Percentiles rank a stretch among this genome's conserved stretches.
Conservation (phyloP, 2,329 filamentous ascomycete species). For the Trichoderma sp. region DNA sequence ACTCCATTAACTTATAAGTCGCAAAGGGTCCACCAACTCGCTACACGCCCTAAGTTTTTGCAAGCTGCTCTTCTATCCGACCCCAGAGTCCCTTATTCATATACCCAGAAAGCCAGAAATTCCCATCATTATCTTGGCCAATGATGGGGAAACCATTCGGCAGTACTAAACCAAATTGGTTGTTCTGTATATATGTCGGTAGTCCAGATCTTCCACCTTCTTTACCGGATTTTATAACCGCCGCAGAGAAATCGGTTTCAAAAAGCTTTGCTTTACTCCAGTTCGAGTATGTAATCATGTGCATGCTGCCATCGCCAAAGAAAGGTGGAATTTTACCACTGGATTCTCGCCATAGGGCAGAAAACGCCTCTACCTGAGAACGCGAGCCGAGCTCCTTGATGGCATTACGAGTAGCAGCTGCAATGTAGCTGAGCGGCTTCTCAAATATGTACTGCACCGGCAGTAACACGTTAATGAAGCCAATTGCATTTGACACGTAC, state of each 20-base stretch:
- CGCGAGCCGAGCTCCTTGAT: neutral
- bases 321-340: neutral
- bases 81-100: neutral
- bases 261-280: neutral
- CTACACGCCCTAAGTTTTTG: neutral
- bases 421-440: neutral
- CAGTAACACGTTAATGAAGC: neutral
- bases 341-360: neutral
- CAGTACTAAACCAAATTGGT: neutral
- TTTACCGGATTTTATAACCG: neutral
- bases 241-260: neutral
- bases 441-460: neutral
- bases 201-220: neutral
- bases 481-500: neutral
- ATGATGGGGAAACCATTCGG: neutral
- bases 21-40: neutral
- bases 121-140: neutral
- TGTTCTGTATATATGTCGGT: neutral
- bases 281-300: neutral
- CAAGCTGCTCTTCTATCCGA: neutral
- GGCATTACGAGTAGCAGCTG: neutral
- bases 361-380: neutral
- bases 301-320: neutral
- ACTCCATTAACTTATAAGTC: neutral
- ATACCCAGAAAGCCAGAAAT: neutral